Evolutionary conservation across 2,329 filamentous ascomycete species (phyloP).

Genomic region (Calonectria leucothoes): DNA sequence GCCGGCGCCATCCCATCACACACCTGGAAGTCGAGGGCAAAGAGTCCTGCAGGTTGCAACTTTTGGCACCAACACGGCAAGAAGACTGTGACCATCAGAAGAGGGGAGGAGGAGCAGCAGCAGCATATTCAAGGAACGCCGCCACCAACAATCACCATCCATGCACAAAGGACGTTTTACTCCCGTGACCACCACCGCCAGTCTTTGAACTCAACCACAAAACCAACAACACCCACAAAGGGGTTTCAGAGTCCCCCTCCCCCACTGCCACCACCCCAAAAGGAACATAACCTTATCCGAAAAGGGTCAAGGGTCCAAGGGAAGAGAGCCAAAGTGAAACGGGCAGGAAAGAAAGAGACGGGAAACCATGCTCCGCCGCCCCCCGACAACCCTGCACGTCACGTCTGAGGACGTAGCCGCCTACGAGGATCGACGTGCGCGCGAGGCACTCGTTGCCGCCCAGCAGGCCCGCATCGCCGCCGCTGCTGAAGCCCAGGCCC

Average conservation of each 20-base stretch:
- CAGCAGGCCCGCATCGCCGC: constrained; percentile 46
- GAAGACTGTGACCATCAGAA: neutral
- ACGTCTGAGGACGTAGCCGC: constrained; percentile 77
- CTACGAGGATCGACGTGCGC: constrained; percentile 73
- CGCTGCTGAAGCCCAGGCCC: constrained; percentile 34
- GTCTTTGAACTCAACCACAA: neutral
- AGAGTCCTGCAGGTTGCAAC: neutral
- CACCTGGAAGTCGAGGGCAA: neutral
- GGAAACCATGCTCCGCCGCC: constrained; percentile 71
- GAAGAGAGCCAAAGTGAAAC: neutral
- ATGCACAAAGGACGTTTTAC: neutral
- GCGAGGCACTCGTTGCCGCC: constrained; percentile 50
- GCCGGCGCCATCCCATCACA: neutral
- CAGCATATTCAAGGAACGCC: neutral
- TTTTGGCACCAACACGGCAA: neutral
- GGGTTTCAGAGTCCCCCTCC: neutral
- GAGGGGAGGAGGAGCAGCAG: neutral
- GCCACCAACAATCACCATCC: neutral
- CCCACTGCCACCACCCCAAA: too few relatives aligned
- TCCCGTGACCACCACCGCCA: too few relatives aligned
- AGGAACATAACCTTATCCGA: neutral
- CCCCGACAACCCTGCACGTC: constrained; percentile 74
- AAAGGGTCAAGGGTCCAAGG: neutral
- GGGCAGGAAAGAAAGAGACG: neutral
- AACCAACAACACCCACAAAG: neutral